Evolutionary conservation across 139 green algal species (phyloP).

Genomic region (Chlorokybus atmophyticus): DNA sequence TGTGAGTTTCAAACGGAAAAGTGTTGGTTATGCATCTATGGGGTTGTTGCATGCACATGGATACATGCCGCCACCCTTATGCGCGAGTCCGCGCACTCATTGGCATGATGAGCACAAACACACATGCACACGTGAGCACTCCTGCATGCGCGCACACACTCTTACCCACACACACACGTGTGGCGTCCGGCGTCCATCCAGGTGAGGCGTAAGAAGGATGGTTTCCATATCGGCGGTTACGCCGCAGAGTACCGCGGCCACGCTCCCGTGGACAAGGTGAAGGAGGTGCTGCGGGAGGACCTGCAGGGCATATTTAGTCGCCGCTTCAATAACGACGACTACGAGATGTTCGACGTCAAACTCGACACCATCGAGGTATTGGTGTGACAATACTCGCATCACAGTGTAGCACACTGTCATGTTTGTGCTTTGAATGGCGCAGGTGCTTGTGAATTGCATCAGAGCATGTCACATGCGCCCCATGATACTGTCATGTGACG

Average conservation of each 20-base stretch:
- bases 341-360: constrained; percentile 1
- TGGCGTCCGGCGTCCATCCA: no score
- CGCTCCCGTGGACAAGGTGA: background rate
- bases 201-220: background rate
- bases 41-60: background rate
- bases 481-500: no score
- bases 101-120: background rate
- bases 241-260: constrained; percentile 1
- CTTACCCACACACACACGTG: no score
- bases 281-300: constrained; percentile 1
- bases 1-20: background rate
- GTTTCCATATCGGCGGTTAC: background rate
- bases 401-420: no score
- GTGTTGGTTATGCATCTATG: background rate
- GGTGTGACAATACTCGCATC: no score
- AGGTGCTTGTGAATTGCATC: no score
- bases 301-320: constrained; percentile 3
- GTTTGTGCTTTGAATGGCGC: no score
- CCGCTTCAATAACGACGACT: constrained; percentile 4
- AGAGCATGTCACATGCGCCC: no score
- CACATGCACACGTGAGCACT: background rate
- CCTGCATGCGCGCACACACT: no score
- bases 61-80: background rate
- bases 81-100: background rate
- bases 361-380: no score